These are phyloP conservation scores for Plicaturopsis crispa DNA, from an alignment of 768 basidiomycete genomes.

Conservation along the genomic window DNA sequence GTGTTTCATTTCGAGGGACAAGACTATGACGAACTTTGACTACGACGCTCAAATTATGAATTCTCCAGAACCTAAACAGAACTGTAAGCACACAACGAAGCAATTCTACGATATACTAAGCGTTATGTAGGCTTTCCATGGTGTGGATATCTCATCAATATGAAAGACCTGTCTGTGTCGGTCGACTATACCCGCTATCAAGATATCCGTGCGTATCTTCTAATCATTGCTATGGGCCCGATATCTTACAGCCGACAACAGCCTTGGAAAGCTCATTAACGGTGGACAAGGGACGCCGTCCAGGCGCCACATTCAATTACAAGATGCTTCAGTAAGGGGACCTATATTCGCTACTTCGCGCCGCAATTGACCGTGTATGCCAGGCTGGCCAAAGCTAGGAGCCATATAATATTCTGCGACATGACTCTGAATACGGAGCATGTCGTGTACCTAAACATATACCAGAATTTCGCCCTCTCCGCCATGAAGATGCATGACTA, in stretches of 20 bases:
- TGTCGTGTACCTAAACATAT: slow-evolving; percentile 73
- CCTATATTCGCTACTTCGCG: background rate
- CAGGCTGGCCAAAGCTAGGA: slow-evolving; percentile 66
- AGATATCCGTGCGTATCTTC: slow-evolving; percentile 39
- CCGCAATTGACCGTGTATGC: background rate
- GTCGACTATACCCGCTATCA: slow-evolving; percentile 72
- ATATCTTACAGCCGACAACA: slow-evolving; percentile 18
- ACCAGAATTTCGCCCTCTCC: slow-evolving; percentile 74
- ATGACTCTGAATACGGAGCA: slow-evolving; percentile 52
- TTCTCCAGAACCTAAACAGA: slow-evolving; percentile 38
- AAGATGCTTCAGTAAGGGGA: slow-evolving; percentile 71
- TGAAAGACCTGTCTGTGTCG: slow-evolving; percentile 66
- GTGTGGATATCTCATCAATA: slow-evolving; percentile 85
- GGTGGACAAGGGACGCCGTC: slow-evolving; percentile 53
- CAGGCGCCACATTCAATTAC: slow-evolving; percentile 55
- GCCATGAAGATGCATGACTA: slow-evolving; percentile 88
- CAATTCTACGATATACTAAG: background rate
- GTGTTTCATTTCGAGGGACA: slow-evolving; percentile 81
- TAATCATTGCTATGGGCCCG: background rate
- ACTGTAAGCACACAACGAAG: slow-evolving; percentile 22
- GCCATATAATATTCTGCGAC: slow-evolving; percentile 79
- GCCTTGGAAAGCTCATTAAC: slow-evolving; percentile 65
- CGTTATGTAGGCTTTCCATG: slow-evolving; percentile 89
- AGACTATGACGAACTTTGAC: slow-evolving; percentile 87
- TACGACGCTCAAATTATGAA: slow-evolving; percentile 45